Evolutionary conservation across 2,329 filamentous ascomycete species (phyloP).

Genomic region (Seiridium cupressi): DNA sequence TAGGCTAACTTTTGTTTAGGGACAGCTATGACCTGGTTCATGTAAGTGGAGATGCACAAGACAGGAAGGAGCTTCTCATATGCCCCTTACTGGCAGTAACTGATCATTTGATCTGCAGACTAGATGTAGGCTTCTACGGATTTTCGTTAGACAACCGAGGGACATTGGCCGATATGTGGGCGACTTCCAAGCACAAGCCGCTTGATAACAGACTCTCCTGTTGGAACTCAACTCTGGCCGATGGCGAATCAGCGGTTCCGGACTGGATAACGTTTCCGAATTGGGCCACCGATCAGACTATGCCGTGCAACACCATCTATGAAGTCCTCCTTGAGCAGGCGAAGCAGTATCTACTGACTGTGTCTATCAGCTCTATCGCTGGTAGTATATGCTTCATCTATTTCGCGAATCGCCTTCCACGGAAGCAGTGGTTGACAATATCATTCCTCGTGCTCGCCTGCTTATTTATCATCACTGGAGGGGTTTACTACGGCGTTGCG

Average conservation of each 20-base stretch:
- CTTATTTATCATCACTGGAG: slow-evolving; percentile 48
- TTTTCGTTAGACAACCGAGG: slow-evolving; percentile 47
- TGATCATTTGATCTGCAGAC: slow-evolving; percentile 18
- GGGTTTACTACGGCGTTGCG: slow-evolving; percentile 47
- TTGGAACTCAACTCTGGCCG: slow-evolving; percentile 43
- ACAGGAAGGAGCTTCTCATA: slow-evolving; percentile 12
- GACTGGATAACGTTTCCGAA: slow-evolving; percentile 39
- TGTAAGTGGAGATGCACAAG: slow-evolving; percentile 7
- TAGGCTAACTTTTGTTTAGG: slow-evolving; percentile 4
- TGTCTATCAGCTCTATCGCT: slow-evolving; percentile 49
- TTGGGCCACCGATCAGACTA: slow-evolving; percentile 48
- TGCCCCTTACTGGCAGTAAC: neutral
- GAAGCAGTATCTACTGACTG: slow-evolving; percentile 51
- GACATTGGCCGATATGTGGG: slow-evolving; percentile 42
- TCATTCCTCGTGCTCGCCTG: slow-evolving; percentile 46
- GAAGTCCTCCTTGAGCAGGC: slow-evolving; percentile 49
- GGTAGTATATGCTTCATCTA: slow-evolving; percentile 48
- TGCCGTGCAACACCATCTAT: slow-evolving; percentile 51
- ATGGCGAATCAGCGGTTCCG: slow-evolving; percentile 42
- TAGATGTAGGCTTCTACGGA: slow-evolving; percentile 58
- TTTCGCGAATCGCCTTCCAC: slow-evolving; percentile 44
- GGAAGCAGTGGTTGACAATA: slow-evolving; percentile 47
- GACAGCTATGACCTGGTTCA: slow-evolving; percentile 14
- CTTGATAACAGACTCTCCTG: slow-evolving; percentile 40
- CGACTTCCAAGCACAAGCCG: slow-evolving; percentile 28